Conservation (phyloP, 2,329 filamentous ascomycete species). For the Kalmusia sp. region DNA sequence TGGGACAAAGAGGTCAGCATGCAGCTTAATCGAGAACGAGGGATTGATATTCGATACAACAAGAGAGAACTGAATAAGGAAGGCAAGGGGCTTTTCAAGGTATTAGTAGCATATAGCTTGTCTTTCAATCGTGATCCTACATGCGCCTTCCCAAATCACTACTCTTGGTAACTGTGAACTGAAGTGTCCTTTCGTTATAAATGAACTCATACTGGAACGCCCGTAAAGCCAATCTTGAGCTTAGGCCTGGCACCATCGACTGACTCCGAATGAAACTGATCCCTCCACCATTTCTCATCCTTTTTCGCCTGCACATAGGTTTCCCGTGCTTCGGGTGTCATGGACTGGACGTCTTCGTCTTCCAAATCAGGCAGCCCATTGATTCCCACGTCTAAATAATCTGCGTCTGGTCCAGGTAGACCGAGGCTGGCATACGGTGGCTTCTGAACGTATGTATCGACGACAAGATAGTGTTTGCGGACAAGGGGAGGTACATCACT, state of each 20-base stretch:
- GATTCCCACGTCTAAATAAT: conserved; percentile 55
- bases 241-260: conserved; percentile 58
- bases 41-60: no score
- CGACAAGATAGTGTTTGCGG: conserved; percentile 67
- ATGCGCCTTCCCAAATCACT: conserved; percentile 8
- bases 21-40: no score
- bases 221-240: conserved; percentile 57
- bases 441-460: conserved; percentile 67
- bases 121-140: conserved; percentile 6
- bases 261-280: conserved; percentile 74
- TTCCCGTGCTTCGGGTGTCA: conserved; percentile 73
- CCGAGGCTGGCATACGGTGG: conserved; percentile 65
- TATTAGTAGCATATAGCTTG: conserved; percentile 1
- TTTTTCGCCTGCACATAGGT: conserved; percentile 73
- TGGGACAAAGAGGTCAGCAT: neutral
- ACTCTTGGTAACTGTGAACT: conserved; percentile 13
- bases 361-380: conserved; percentile 69
- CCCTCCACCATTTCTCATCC: conserved; percentile 75
- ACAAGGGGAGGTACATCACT: conserved; percentile 61
- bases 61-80: neutral
- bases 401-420: conserved; percentile 65
- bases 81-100: neutral
- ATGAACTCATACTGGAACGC: conserved; percentile 54
- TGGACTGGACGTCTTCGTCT: conserved; percentile 69
- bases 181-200: conserved; percentile 5